Evolutionary conservation across 768 basidiomycete species (phyloP).

Genomic region (Mycena epipterygia): DNA sequence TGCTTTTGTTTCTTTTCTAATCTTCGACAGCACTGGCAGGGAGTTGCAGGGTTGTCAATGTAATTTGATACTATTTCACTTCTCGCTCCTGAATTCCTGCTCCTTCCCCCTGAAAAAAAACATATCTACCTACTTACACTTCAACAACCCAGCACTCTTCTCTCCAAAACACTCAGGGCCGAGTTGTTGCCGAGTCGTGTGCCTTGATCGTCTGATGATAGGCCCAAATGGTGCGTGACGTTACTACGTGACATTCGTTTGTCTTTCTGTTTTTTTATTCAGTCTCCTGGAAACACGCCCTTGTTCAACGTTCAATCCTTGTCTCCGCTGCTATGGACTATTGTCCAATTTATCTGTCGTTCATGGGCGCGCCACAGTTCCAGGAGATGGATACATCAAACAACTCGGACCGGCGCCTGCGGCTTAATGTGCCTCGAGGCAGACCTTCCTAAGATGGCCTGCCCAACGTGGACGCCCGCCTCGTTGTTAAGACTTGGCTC

Average conservation of each 20-base stretch:
- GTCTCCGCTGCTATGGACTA: background rate
- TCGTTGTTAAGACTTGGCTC: slow-evolving; percentile 31
- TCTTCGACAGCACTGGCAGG: no score
- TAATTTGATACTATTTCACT: no score
- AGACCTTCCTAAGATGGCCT: slow-evolving; percentile 23
- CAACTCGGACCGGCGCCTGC: slow-evolving; percentile 19
- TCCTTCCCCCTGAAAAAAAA: no score
- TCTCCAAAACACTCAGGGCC: no score
- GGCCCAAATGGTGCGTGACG: background rate
- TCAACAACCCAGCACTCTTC: no score
- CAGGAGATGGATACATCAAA: slow-evolving; percentile 22
- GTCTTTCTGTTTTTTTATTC: background rate
- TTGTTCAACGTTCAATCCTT: background rate
- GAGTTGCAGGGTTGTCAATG: no score
- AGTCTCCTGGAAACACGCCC: slow-evolving; percentile 1
- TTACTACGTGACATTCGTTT: background rate
- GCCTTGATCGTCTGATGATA: no score
- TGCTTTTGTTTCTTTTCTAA: no score
- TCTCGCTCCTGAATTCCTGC: no score
- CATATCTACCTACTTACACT: no score
- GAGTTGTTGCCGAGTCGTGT: no score
- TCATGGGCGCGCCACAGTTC: background rate
- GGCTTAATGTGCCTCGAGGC: slow-evolving; percentile 35
- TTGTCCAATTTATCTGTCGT: background rate
- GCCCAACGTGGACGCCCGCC: slow-evolving; percentile 30